Percentiles rank a stretch among this genome's conserved stretches.
Conservation (phyloP, 1,284 basidiomycete species). For the Inonotus obliquus region DNA sequence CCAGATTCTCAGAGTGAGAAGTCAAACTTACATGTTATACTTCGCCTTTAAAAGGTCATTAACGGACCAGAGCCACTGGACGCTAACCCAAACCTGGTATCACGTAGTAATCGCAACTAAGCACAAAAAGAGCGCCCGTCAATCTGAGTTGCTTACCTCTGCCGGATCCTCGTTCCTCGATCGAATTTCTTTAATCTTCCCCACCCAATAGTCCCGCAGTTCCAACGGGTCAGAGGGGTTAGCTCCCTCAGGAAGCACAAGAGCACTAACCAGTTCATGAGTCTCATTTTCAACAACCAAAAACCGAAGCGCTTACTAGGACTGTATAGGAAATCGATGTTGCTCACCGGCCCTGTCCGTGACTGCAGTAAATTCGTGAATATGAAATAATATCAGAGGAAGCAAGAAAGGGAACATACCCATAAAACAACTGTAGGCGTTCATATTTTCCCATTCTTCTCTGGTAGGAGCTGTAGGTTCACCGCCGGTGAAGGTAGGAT, state of each 20-base stretch:
- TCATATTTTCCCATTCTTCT: conserved; percentile 10
- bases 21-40: background rate
- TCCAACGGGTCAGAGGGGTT: background rate
- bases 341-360: background rate
- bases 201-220: conserved; percentile 14
- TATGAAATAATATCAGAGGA: background rate
- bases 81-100: conserved; percentile 13
- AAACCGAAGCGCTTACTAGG: background rate
- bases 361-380: background rate
- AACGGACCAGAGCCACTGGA: conserved; percentile 14
- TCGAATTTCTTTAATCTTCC: conserved; percentile 17
- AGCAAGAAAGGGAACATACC: background rate
- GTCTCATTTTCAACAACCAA: background rate
- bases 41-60: background rate
- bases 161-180: conserved; percentile 3
- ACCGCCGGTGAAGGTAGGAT: background rate
- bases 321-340: background rate
- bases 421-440: background rate
- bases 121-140: background rate
- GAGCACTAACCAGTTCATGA: background rate
- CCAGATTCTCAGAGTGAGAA: background rate
- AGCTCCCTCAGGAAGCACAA: conserved; percentile 12
- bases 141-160: conserved; percentile 1
- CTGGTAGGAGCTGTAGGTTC: conserved; percentile 2
- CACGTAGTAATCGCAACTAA: background rate